These are phyloP conservation scores for Echites panduratus DNA, from an alignment of 257 asterid genomes.

Conservation along the genomic window DNA sequence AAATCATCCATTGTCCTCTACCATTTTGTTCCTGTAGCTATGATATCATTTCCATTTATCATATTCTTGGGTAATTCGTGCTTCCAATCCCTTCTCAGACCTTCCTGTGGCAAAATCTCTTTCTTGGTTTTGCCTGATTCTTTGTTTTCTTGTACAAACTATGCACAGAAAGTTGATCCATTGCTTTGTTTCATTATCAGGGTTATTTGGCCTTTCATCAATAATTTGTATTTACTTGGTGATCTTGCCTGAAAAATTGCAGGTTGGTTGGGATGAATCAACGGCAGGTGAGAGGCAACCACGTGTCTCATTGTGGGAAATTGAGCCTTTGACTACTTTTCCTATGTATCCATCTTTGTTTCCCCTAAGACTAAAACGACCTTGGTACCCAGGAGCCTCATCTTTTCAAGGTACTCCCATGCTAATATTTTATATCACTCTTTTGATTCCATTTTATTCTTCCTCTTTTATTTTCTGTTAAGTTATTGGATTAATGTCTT, in stretches of 20 bases:
- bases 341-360: slow-evolving; percentile 93
- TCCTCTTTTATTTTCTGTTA: slow-evolving; percentile 2
- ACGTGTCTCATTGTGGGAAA: slow-evolving; percentile 92
- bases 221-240: not conserved
- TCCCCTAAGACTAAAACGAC: slow-evolving; percentile 88
- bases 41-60: not conserved
- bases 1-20: not conserved
- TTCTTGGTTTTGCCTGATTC: not conserved
- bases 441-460: not conserved
- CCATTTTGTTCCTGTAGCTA: not conserved
- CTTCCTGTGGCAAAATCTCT: not conserved
- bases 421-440: not conserved
- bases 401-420: slow-evolving; percentile 67
- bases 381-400: slow-evolving; percentile 93
- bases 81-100: not conserved
- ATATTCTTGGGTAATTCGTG: not conserved
- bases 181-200: not conserved
- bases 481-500: not conserved
- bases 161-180: not conserved
- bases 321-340: slow-evolving; percentile 92
- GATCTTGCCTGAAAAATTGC: slow-evolving; percentile 11
- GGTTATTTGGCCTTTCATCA: not conserved
- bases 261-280: slow-evolving; percentile 99
- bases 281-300: slow-evolving; percentile 99
- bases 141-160: not conserved